These are phyloP conservation scores for Rostrohypoxylon terebratum DNA, from an alignment of 495 filamentous ascomycete genomes.

Conservation along the genomic window DNA sequence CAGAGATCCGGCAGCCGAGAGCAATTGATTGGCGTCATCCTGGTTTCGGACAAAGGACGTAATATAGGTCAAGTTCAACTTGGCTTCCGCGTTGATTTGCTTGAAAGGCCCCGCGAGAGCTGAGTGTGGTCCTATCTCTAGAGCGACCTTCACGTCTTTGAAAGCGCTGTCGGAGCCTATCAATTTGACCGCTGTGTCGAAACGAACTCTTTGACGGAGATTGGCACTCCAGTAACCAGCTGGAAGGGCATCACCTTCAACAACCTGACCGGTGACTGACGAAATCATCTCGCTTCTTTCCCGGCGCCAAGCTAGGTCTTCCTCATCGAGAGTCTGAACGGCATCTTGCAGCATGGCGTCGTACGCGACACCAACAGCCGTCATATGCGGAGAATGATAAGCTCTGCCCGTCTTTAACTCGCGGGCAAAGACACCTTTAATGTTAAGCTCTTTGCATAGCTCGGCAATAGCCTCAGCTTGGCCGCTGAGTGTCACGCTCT, in stretches of 20 bases:
- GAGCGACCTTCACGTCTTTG: conserved; percentile 36
- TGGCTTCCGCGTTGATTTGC: conserved; percentile 48
- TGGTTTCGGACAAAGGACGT: conserved; percentile 46
- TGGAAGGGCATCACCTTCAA: conserved; percentile 11
- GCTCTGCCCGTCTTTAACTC: conserved; percentile 57
- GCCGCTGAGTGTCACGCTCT: conserved; percentile 62
- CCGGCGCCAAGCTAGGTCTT: not conserved
- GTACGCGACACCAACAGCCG: conserved; percentile 49
- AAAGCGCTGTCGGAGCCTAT: conserved; percentile 19
- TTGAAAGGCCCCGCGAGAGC: conserved; percentile 62
- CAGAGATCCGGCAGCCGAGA: conserved; percentile 54
- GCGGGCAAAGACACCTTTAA: conserved; percentile 53
- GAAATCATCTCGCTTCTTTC: conserved; percentile 36
- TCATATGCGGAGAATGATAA: conserved; percentile 68
- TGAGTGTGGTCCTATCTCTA: conserved; percentile 69
- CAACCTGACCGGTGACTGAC: conserved; percentile 37
- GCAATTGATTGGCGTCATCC: not conserved
- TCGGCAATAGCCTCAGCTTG: conserved; percentile 52
- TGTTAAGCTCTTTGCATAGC: conserved; percentile 47
- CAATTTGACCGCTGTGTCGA: conserved; percentile 52
- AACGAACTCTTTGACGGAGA: conserved; percentile 59
- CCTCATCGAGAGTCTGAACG: not conserved
- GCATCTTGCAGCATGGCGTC: conserved; percentile 1
- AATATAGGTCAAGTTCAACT: conserved; percentile 50
- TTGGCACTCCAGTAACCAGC: conserved; percentile 63